Percentiles rank a stretch among this genome's conserved stretches.
These are phyloP conservation scores for Cercophora newfieldiana DNA, from an alignment of 495 filamentous ascomycete genomes.

Conservation along the genomic window DNA sequence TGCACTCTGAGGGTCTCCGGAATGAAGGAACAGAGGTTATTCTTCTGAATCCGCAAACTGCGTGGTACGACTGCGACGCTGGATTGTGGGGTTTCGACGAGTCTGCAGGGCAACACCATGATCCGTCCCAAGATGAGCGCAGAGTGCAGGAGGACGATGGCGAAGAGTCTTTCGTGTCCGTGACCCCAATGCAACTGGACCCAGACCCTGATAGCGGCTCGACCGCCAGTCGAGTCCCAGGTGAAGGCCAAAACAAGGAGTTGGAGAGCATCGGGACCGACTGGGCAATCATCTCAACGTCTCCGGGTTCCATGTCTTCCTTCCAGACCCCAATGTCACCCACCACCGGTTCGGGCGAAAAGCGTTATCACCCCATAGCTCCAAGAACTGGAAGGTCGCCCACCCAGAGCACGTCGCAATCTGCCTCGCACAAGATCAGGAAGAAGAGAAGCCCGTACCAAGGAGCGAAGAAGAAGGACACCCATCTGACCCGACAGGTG, in stretches of 20 bases:
- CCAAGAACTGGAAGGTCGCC: slow-evolving; percentile 16
- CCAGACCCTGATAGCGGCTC: slow-evolving; percentile 14
- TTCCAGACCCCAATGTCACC: slow-evolving; percentile 19
- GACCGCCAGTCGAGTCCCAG: slow-evolving; percentile 7
- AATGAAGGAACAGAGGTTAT: slow-evolving; percentile 17
- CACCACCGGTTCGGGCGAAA: slow-evolving; percentile 15
- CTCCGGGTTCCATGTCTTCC: slow-evolving; percentile 16
- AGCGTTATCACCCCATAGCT: slow-evolving; percentile 25
- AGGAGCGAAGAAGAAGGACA: slow-evolving; percentile 31
- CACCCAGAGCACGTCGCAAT: slow-evolving; percentile 18
- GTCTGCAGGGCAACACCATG: not conserved
- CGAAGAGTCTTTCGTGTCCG: slow-evolving; percentile 18
- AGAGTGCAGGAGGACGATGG: slow-evolving; percentile 12
- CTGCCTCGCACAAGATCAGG: slow-evolving; percentile 18
- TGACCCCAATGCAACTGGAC: slow-evolving; percentile 18
- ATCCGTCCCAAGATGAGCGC: not conserved
- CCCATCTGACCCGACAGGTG: slow-evolving; percentile 34
- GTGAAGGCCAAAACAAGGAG: slow-evolving; percentile 2
- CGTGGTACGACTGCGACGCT: slow-evolving; percentile 29
- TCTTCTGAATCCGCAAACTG: slow-evolving; percentile 27
- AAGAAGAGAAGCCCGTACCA: slow-evolving; percentile 36
- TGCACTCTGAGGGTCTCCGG: not conserved
- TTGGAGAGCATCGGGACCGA: slow-evolving; percentile 18
- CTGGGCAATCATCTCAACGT: slow-evolving; percentile 26
- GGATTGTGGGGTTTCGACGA: slow-evolving; percentile 17